A percentile compares a stretch with the other conserved stretches of the same genome.
Evolutionary conservation across 495 filamentous ascomycete genomes (phyloP).

Genomic region (Neurospora sp.): DNA sequence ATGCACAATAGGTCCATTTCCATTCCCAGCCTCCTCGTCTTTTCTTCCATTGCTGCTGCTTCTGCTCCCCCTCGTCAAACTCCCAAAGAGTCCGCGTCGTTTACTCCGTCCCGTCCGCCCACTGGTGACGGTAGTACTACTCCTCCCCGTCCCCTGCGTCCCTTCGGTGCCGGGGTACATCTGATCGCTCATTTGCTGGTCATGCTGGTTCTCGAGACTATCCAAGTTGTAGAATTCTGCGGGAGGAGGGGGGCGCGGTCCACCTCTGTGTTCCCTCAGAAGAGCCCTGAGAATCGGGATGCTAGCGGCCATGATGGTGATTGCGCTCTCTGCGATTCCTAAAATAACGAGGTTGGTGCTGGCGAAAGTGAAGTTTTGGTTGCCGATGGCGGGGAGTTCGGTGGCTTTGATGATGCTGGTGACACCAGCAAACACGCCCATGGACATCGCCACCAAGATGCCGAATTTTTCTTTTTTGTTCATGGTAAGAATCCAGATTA

Average conservation of each 20-base stretch:
- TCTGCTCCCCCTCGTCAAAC: not conserved
- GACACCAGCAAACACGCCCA: conserved; percentile 24
- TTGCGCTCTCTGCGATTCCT: conserved; percentile 18
- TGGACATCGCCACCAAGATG: conserved; percentile 28
- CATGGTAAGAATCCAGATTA: conserved; percentile 26
- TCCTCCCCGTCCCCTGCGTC: not conserved
- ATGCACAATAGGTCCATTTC: not conserved
- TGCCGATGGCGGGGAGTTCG: conserved; percentile 19
- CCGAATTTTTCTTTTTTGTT: conserved; percentile 27
- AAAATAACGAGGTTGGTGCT: conserved; percentile 21
- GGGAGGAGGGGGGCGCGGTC: not conserved
- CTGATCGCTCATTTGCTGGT: not conserved
- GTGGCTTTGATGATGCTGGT: conserved; percentile 21
- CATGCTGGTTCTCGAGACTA: not conserved
- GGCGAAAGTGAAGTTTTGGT: conserved; percentile 14
- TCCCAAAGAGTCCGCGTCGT: not conserved
- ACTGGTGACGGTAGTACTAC: not conserved
- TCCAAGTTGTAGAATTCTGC: not conserved
- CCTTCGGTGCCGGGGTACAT: not conserved
- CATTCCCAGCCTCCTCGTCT: not conserved
- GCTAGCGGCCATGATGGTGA: conserved; percentile 23
- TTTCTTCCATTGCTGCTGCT: not conserved
- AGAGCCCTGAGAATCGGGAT: conserved; percentile 24
- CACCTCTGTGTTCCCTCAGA: not conserved
- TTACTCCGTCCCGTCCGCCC: not conserved